Evolutionary conservation across 352 stramenopile genomes (phyloP), one percentile per base, ranked within the genome.

Genomic region (Globisporangium echinulatum): DNA sequence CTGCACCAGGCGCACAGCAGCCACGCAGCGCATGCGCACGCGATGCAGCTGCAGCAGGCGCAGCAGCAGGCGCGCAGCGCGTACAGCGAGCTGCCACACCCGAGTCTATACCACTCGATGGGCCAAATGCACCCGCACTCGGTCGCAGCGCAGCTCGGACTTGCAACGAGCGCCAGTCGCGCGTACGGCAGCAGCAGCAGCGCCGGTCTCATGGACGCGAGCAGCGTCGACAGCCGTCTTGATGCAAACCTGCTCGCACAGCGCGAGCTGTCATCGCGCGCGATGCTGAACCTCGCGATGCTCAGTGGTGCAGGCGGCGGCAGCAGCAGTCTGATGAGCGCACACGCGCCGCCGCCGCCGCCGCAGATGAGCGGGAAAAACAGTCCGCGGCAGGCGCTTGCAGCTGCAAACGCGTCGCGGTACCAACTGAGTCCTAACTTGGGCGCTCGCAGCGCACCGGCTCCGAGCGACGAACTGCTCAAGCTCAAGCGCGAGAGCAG

Each of bases 221-320:
- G 19, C 38, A 48, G 53, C 4, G n/a, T 17, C 2, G 59, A 65
- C 25, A 65, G 50, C 13, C 58, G 59, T 17, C 47, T n/a, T 10
- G 53, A 65, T 8, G 55, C 49, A 11, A 66, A 42, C 8, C 44
- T 64, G 54, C 69, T 79, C 40, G 59, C 62, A 11, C 69, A 67
- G 10, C 74, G 78, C 25, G 78, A 88, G 38, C 63, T 58, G 1
- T 71, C 79, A 5, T 81, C 78, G 25, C 77, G 63, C 19, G 61
- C 71, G 48, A 88, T 91, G 69, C 69, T 87, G 56, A 79, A 68
- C 58, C 69, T 88, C 51, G 67, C 69, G 9, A 79, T 83, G 61
- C 75, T 84, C 65, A 78, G 75, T 49, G 77, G 67, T 44, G 77
- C 68, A 47, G 37, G 46, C 8, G 61, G 49, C n/a, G 60, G 64